Evolutionary conservation across 2,329 filamentous ascomycete genomes (phyloP), one percentile per base, ranked within the genome.

Genomic region (Nothophaeocryptopus gaeumannii): DNA sequence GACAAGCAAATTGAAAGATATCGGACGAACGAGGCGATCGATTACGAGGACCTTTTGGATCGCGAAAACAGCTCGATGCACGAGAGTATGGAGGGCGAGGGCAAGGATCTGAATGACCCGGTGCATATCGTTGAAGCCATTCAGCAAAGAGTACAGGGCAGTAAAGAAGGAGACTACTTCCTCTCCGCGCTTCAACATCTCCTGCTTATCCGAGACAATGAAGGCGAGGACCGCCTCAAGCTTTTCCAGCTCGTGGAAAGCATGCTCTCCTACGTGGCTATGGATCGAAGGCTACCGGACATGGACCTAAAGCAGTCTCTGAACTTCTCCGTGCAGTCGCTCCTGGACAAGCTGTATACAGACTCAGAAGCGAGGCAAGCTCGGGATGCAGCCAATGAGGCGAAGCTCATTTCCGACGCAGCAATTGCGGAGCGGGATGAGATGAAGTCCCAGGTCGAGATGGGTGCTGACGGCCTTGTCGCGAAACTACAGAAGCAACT

Each of bases 181-280:
- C 77, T 96, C 29, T 96, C 92, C 39, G 89, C 92, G 14, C 82
- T 99, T 71, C 93, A 99, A 68, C 93, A 99, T 74, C 79, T 99
- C 68, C 79, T 99, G 61, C 80, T 99, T 38, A 95, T 97, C 58
- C 83, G 90, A 50, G 88, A 96, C 65, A 93, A 90, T 58, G 89
- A 95, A 62, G 86, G 87, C 41, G 93, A 97, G 67, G 93, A 99
- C 70, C 84, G 90, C 11, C 73, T 96, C 54, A 85, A 89, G 41
- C 93, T 96, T 86, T 99, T 97, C 73, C 93, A 97, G 74, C 82
- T 99, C 26, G 91, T 97, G 26, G 93, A 99, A 71, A 86, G 89
- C n/a, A 97, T 97, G 90, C 83, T 99, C 58, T 96, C 90, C 71
- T 97, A 97, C 70, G 92, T 99, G 55, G 92, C 92, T 62, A 99